phyloP scores from a whole-genome alignment of 202 grass and related monocot species.

The Eragrostis tef region DNA sequence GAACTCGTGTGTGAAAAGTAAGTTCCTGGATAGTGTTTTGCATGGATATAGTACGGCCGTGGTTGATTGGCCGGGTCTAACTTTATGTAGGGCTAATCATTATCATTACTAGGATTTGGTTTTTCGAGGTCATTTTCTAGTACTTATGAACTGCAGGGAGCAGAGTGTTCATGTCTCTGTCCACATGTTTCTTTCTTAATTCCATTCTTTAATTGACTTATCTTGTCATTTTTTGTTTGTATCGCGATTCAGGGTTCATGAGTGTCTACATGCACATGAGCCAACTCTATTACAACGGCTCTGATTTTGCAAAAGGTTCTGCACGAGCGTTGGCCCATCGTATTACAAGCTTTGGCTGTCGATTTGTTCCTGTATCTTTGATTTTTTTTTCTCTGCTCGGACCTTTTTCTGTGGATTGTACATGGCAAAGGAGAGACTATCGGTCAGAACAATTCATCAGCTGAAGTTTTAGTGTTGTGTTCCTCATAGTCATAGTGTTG shows the following conservation, averaged over 20 bases:
- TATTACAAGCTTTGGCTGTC: neutral
- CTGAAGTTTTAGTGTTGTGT: conserved; percentile 25
- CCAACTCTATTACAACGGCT: neutral
- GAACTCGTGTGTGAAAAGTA: conserved; percentile 9
- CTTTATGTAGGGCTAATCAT: conserved; percentile 47
- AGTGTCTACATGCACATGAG: conserved; percentile 35
- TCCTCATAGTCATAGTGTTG: conserved; percentile 10
- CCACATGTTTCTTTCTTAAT: conserved; percentile 48
- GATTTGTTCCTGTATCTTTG: conserved; percentile 19
- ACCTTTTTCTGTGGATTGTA: neutral
- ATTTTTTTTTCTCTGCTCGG: neutral
- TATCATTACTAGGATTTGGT: conserved; percentile 38
- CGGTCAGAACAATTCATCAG: conserved; percentile 8
- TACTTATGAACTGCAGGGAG: conserved; percentile 47
- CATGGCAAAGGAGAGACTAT: too few relatives aligned
- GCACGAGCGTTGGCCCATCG: neutral
- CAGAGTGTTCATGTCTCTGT: conserved; percentile 52
- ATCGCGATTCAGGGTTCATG: neutral
- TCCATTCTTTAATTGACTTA: conserved; percentile 37
- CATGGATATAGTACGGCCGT: conserved; percentile 39
- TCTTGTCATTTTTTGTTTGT: conserved; percentile 9
- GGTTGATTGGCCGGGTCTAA: conserved; percentile 33
- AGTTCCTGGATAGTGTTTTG: conserved; percentile 39
- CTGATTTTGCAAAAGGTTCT: neutral
- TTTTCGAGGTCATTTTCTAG: conserved; percentile 53